Conservation (phyloP, 139 green algal genomes). For the Picochlorum costavermella region DNA sequence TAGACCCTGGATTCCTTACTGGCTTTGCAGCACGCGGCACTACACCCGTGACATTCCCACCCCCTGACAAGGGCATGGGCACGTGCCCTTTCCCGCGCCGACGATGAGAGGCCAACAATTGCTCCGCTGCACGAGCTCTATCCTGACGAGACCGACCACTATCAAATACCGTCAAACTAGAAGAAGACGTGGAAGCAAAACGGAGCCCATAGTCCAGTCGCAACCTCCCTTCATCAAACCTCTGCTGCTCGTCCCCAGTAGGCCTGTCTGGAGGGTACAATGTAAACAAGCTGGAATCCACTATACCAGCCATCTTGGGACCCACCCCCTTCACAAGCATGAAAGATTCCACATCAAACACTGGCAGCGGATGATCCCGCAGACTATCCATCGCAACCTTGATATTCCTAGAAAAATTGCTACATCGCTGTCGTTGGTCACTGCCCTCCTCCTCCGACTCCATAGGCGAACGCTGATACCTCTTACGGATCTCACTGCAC, state of each 20-base stretch:
- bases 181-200: neutral
- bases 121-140: neutral
- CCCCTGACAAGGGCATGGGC: too few species aligned
- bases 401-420: conserved; percentile 3
- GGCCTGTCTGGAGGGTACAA: conserved; percentile 20
- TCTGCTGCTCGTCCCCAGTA: conserved; percentile 15
- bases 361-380: conserved; percentile 4
- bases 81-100: too few species aligned
- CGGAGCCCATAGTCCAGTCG: too few species aligned
- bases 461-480: too few species aligned
- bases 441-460: neutral
- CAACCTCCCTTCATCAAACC: neutral
- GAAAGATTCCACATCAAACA: conserved; percentile 11
- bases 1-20: too few species aligned
- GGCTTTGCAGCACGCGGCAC: too few species aligned
- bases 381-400: conserved; percentile 12
- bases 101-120: neutral
- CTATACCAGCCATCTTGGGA: conserved; percentile 10
- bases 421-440: neutral
- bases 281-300: conserved; percentile 15
- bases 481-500: too few species aligned
- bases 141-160: neutral
- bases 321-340: conserved; percentile 17
- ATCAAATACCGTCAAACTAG: neutral
- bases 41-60: too few species aligned